phyloP scores from a whole-genome alignment of 768 basidiomycete genomes.

The Tylopilus plumbeoviolaceoides region DNA sequence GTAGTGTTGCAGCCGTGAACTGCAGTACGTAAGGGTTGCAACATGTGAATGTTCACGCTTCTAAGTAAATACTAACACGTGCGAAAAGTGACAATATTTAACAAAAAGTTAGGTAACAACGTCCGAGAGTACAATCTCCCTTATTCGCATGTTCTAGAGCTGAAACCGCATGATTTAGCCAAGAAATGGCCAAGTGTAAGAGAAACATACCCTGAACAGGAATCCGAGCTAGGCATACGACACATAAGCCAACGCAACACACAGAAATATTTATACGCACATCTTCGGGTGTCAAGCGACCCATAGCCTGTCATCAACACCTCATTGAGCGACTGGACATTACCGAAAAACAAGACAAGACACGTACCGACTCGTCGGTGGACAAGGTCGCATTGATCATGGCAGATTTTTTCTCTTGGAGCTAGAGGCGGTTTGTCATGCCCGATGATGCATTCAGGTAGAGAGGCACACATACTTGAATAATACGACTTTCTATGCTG shows the following conservation, averaged over 20 bases:
- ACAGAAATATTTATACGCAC: constrained; percentile 33
- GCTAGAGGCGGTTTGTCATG: constrained; percentile 32
- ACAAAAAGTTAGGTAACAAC: not conserved
- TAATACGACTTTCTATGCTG: constrained; percentile 92
- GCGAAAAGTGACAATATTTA: not conserved
- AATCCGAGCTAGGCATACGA: constrained; percentile 36
- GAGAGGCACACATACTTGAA: constrained; percentile 56
- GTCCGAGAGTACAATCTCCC: not conserved
- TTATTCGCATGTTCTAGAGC: constrained; percentile 17
- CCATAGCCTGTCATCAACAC: constrained; percentile 67
- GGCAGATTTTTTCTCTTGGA: constrained; percentile 97
- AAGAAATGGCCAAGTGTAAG: not conserved
- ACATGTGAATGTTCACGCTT: not conserved
- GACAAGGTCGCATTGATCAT: constrained; percentile 91
- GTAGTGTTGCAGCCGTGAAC: no score
- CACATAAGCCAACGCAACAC: constrained; percentile 5
- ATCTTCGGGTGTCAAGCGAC: constrained; percentile 85
- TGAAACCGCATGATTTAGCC: constrained; percentile 2
- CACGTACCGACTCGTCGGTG: constrained; percentile 68
- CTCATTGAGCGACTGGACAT: constrained; percentile 10
- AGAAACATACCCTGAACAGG: constrained; percentile 42
- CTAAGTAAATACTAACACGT: not conserved
- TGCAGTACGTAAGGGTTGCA: no score
- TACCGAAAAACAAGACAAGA: not conserved
- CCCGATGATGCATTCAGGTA: not conserved